A percentile compares a stretch with the other conserved stretches of the same genome.
Conservation (phyloP, 345 rosid species). For the Aurinia saxatilis region DNA sequence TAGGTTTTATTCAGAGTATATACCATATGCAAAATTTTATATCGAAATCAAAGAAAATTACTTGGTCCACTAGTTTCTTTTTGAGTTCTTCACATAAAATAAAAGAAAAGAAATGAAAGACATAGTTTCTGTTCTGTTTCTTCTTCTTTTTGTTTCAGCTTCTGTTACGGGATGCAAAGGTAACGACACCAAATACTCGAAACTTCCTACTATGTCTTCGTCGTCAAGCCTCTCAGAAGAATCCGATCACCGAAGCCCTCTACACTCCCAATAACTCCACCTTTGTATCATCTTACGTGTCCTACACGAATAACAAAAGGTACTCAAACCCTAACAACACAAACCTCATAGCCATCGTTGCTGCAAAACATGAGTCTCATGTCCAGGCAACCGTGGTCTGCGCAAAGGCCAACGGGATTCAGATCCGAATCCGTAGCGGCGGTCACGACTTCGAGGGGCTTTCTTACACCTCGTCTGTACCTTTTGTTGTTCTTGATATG, state of each 20-base stretch:
- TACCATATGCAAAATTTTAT: too few relatives aligned
- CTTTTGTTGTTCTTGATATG: conserved; percentile 24
- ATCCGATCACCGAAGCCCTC: not conserved
- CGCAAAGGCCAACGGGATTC: too few relatives aligned
- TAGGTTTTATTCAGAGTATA: too few relatives aligned
- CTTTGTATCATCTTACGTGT: not conserved
- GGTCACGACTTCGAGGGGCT: conserved; percentile 34
- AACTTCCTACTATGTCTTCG: not conserved
- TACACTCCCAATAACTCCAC: not conserved
- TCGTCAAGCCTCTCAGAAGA: not conserved
- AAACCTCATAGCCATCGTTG: too few relatives aligned
- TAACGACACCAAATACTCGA: not conserved
- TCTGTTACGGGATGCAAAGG: not conserved
- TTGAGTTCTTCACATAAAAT: too few relatives aligned
- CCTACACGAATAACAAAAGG: not conserved
- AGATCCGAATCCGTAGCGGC: conserved; percentile 24
- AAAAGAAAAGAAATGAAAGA: not conserved
- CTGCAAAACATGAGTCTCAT: too few relatives aligned
- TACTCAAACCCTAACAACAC: too few relatives aligned
- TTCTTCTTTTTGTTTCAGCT: not conserved
- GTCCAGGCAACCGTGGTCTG: too few relatives aligned
- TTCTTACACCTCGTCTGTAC: conserved; percentile 23
- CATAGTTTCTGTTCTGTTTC: not conserved
- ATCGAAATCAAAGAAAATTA: too few relatives aligned
- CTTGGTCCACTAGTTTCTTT: too few relatives aligned